Evolutionary conservation across 805 yeast species (phyloP).

Genomic region (Hemisphaericaspora nanyangensis): DNA sequence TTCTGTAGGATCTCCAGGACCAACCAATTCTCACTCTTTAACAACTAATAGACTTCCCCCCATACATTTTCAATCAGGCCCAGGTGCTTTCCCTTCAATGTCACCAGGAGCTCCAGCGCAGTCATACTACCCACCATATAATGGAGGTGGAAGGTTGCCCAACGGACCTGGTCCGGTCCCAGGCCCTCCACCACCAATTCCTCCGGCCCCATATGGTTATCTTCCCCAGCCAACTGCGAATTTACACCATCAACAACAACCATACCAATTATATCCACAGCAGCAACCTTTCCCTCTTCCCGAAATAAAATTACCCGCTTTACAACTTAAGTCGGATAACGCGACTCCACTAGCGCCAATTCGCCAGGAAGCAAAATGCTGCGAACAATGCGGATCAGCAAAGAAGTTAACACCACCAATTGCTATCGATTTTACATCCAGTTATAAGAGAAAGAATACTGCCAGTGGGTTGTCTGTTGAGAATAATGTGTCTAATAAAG

Average conservation of each 20-base stretch:
- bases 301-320: constrained; percentile 5
- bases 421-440: constrained; percentile 26
- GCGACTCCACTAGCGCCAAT: neutral
- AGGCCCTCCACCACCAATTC: constrained; percentile 33
- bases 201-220: constrained; percentile 4
- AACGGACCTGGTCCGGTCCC: constrained; percentile 43
- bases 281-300: neutral
- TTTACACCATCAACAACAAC: neutral
- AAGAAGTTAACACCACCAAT: constrained; percentile 12
- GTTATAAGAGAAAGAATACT: constrained; percentile 8
- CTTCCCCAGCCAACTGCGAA: constrained; percentile 4
- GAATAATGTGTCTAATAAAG: neutral
- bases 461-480: neutral
- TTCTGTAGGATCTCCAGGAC: constrained; percentile 10
- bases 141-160: constrained; percentile 32
- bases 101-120: constrained; percentile 5
- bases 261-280: neutral
- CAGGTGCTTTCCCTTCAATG: neutral
- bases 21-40: constrained; percentile 1
- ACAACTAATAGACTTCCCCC: constrained; percentile 1
- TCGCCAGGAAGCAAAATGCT: neutral
- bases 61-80: neutral
- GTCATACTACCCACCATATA: constrained; percentile 27
- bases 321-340: neutral
- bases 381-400: neutral